phyloP scores from a whole-genome alignment of 495 filamentous ascomycete species.

The Talaromyces wortmannii region DNA sequence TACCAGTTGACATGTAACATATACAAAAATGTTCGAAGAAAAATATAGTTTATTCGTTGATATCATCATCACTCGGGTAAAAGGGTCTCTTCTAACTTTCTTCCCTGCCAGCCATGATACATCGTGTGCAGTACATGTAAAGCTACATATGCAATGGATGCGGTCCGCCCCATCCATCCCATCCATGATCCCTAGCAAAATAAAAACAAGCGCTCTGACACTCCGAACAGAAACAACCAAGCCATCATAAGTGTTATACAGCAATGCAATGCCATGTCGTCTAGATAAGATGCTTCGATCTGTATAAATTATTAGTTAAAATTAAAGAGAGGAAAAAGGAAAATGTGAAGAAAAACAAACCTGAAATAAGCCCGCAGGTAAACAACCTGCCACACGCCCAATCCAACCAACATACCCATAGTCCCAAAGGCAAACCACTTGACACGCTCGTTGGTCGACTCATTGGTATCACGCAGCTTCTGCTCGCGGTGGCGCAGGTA shows the following conservation, averaged over 20 bases:
- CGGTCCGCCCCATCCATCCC: not conserved
- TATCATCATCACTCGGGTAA: not conserved
- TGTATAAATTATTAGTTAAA: not conserved
- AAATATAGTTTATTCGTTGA: not conserved
- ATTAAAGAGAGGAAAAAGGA: too few species aligned
- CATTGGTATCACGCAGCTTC: slow-evolving; percentile 95
- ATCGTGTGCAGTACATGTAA: not conserved
- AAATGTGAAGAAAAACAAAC: slow-evolving; percentile 25
- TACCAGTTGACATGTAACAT: not conserved
- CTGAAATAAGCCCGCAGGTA: slow-evolving; percentile 97
- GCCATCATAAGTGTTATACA: not conserved
- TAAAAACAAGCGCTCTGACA: not conserved
- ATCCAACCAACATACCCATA: slow-evolving; percentile 83
- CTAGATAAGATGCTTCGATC: slow-evolving; percentile 9
- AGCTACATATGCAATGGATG: not conserved
- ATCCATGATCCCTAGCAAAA: not conserved
- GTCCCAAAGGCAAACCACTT: slow-evolving; percentile 98
- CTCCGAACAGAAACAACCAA: not conserved
- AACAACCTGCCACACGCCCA: slow-evolving; percentile 96
- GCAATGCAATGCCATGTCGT: not conserved
- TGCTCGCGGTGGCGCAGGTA: slow-evolving; percentile 88
- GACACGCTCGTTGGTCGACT: slow-evolving; percentile 97
- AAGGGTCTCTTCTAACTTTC: not conserved
- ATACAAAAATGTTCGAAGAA: not conserved
- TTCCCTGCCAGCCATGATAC: not conserved